These are phyloP conservation scores for Flaveria bidentis DNA, from an alignment of 129 eudicot species.

Conservation along the genomic window DNA sequence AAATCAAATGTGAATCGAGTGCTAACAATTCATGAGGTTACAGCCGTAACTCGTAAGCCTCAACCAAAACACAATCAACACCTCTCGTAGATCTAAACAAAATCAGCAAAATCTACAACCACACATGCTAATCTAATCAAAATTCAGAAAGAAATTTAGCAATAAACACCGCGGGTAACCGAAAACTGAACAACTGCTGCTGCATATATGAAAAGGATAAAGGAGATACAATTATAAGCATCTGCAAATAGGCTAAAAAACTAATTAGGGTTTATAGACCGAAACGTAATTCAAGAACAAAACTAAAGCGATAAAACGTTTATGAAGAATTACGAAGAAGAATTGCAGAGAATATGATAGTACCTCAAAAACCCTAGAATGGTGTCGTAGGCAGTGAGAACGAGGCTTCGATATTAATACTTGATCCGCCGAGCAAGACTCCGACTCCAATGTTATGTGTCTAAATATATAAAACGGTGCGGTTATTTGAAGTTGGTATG, in stretches of 20 bases:
- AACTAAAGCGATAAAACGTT: not conserved
- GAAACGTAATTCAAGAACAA: not conserved
- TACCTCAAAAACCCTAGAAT: conserved; percentile 39
- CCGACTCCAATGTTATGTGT: no score
- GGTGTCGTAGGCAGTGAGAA: conserved; percentile 27
- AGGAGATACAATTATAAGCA: not conserved
- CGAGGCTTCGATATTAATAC: not conserved
- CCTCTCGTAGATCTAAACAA: conserved; percentile 22
- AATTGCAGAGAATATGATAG: not conserved
- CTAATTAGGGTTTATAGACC: conserved; percentile 15
- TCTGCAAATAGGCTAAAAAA: conserved; percentile 4
- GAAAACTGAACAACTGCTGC: not conserved
- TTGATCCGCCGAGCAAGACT: no score
- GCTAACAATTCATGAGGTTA: not conserved
- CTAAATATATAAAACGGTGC: no score
- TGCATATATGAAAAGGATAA: not conserved
- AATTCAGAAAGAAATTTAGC: not conserved
- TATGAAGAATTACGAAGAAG: not conserved
- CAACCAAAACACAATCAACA: not conserved
- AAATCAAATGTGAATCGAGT: not conserved
- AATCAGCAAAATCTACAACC: not conserved
- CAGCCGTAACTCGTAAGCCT: not conserved
- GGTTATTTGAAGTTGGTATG: no score
- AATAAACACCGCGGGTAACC: not conserved
- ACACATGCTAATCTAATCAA: not conserved